Evolutionary conservation across 345 rosid genomes (phyloP).

Genomic region (Microcos paniculata): DNA sequence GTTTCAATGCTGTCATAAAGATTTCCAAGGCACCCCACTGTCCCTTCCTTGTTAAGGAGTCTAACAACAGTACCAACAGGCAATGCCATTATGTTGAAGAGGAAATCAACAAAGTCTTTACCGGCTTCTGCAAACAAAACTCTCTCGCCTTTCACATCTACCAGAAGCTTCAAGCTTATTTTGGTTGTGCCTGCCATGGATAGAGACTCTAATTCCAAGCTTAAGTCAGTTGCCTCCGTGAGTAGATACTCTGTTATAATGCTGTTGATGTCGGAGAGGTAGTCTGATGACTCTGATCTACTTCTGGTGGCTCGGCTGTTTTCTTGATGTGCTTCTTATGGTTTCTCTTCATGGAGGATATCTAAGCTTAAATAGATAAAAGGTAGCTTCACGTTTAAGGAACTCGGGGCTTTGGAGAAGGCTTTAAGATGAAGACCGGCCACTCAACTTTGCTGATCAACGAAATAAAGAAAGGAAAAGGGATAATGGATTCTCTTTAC

Average conservation of each 20-base stretch:
- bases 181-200: background rate
- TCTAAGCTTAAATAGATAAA: background rate
- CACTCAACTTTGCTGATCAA: background rate
- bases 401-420: background rate
- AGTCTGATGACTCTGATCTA: too few relatives aligned
- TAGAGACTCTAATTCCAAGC: too few relatives aligned
- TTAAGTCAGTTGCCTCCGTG: too few relatives aligned
- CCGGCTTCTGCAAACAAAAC: constrained; percentile 29
- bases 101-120: constrained; percentile 35
- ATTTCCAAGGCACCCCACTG: constrained; percentile 22
- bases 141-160: constrained; percentile 10
- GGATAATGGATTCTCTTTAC: background rate
- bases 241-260: too few relatives aligned
- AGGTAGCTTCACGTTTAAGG: background rate
- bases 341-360: background rate
- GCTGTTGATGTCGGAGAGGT: too few relatives aligned
- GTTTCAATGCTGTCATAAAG: constrained; percentile 17
- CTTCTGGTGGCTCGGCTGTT: too few relatives aligned
- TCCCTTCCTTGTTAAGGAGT: background rate
- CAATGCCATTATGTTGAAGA: constrained; percentile 20
- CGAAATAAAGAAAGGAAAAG: background rate
- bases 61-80: constrained; percentile 17
- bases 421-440: background rate
- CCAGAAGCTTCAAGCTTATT: constrained; percentile 14
- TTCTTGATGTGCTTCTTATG: too few relatives aligned